A percentile compares a stretch with the other conserved stretches of the same genome.
Evolutionary conservation across 352 stramenopile species (phyloP).

Genomic region (Globisporangium parvum): DNA sequence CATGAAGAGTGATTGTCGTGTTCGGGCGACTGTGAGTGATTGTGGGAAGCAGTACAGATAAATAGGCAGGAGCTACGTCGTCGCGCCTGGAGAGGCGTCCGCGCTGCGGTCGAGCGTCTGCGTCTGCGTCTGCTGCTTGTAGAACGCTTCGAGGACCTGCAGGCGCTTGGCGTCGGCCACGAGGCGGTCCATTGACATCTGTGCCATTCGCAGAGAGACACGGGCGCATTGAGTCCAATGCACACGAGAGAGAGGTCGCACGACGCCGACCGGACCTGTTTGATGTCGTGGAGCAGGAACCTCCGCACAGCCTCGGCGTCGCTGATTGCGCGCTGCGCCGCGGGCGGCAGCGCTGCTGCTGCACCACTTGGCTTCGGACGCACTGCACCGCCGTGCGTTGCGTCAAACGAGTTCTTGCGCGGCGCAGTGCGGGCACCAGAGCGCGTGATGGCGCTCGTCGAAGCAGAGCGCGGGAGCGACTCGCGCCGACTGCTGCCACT

Average conservation of each 20-base stretch:
- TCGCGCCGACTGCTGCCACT: neutral
- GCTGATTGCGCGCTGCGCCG: slow-evolving; percentile 21
- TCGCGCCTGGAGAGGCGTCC: slow-evolving; percentile 1
- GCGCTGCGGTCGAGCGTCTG: slow-evolving; percentile 5
- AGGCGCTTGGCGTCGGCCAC: slow-evolving; percentile 71
- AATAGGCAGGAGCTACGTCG: neutral
- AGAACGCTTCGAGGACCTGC: slow-evolving; percentile 63
- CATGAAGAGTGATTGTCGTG: neutral
- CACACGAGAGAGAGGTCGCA: no score
- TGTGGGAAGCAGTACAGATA: neutral
- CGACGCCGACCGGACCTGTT: no score
- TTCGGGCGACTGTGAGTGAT: neutral
- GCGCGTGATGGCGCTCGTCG: slow-evolving; percentile 20
- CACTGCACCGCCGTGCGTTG: slow-evolving; percentile 14
- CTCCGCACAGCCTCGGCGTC: slow-evolving; percentile 62
- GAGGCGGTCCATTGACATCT: slow-evolving; percentile 80
- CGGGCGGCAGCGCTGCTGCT: slow-evolving; percentile 19
- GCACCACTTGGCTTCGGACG: neutral
- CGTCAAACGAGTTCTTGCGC: slow-evolving; percentile 28
- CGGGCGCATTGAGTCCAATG: neutral
- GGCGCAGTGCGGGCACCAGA: slow-evolving; percentile 6
- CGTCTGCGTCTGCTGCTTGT: slow-evolving; percentile 23
- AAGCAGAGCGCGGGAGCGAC: slow-evolving; percentile 23
- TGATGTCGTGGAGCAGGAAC: slow-evolving; percentile 59
- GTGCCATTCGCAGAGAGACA: neutral